Evolutionary conservation across 108 stramenopile species (phyloP).

Genomic region (Mediolabrus comicus): DNA sequence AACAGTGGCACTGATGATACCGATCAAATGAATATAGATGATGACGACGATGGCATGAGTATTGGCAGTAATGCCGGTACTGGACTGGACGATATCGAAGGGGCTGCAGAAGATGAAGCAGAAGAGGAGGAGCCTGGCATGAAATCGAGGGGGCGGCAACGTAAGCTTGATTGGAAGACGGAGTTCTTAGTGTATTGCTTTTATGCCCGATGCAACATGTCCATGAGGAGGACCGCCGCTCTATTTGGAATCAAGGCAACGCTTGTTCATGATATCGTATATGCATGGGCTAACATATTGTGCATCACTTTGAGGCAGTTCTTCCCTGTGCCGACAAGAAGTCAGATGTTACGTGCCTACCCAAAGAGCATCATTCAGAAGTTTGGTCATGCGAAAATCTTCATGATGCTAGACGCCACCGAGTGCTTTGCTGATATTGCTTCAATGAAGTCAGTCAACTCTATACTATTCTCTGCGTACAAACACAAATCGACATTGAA

Average conservation of each 20-base stretch:
- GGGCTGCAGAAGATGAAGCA: not conserved
- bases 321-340: slow-evolving; percentile 10
- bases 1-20: too few relatives aligned
- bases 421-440: slow-evolving; percentile 10
- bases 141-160: not conserved
- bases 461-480: not conserved
- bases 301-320: slow-evolving; percentile 1
- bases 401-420: slow-evolving; percentile 13
- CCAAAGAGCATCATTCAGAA: slow-evolving; percentile 3
- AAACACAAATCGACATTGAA: not conserved
- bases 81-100: not conserved
- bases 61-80: not conserved
- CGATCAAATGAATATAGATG: too few relatives aligned
- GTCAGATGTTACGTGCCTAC: slow-evolving; percentile 6
- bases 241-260: slow-evolving; percentile 8
- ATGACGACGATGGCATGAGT: not conserved
- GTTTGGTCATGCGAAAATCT: slow-evolving; percentile 8
- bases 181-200: slow-evolving; percentile 10
- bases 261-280: slow-evolving; percentile 7
- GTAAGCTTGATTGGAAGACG: slow-evolving; percentile 13
- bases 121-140: too few relatives aligned
- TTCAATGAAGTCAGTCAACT: slow-evolving; percentile 11
- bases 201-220: slow-evolving; percentile 8
- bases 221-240: slow-evolving; percentile 5
- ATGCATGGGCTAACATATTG: slow-evolving; percentile 9